A percentile compares a stretch with the other conserved stretches of the same genome.
Conservation (phyloP, 176 grass and related monocot genomes). For the Tuctoria greenei region DNA sequence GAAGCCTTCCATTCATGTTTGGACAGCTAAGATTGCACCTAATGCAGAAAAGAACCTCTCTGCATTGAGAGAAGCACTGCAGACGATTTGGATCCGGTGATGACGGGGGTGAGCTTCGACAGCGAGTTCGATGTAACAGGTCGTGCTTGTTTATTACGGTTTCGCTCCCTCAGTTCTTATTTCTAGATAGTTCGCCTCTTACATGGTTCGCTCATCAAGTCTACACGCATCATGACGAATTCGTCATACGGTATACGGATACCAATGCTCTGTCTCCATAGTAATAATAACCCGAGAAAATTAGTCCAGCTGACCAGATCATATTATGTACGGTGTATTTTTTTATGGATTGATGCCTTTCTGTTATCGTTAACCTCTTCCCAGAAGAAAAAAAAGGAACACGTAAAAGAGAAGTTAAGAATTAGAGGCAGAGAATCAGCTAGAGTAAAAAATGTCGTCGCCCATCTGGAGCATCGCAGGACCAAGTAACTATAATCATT, state of each 20-base stretch:
- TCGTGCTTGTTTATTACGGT: too few species aligned
- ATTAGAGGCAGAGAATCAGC: background rate
- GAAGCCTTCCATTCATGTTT: too few species aligned
- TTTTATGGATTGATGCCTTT: background rate
- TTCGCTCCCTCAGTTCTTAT: background rate
- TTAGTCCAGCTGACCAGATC: background rate
- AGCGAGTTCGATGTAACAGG: background rate
- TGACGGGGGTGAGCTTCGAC: background rate
- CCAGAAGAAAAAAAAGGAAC: background rate
- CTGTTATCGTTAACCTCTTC: background rate
- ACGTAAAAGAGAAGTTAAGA: constrained; percentile 1
- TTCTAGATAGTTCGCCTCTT: background rate
- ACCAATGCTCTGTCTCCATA: too few species aligned
- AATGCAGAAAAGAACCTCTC: too few species aligned
- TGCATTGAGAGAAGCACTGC: too few species aligned
- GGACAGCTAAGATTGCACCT: too few species aligned
- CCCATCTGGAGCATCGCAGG: background rate
- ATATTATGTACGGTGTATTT: background rate
- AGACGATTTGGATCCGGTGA: too few species aligned
- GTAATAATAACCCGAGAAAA: background rate
- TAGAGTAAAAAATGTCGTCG: background rate
- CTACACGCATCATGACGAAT: background rate
- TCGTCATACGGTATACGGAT: background rate
- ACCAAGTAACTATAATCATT: background rate
- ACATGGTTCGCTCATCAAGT: background rate